Conservation (phyloP, 495 filamentous ascomycete species). For the Penicillium verhagenii region DNA sequence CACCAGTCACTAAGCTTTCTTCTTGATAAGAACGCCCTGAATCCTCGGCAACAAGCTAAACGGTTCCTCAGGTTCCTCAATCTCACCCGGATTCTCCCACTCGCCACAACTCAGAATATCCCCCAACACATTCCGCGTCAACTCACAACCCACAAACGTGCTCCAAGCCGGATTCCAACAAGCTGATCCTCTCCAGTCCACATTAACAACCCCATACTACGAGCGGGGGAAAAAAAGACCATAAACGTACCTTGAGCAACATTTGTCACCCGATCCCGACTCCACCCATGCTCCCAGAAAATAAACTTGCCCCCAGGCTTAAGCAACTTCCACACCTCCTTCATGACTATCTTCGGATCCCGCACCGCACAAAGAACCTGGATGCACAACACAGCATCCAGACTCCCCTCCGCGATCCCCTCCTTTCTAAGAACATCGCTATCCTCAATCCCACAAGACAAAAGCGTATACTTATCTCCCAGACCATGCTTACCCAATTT, state of each 20-base stretch:
- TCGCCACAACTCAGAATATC: constrained; percentile 25
- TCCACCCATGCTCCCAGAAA: constrained; percentile 45
- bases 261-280: constrained; percentile 25
- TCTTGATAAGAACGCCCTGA: constrained; percentile 27
- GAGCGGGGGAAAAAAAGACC: not conserved
- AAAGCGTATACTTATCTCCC: constrained; percentile 37
- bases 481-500: constrained; percentile 25
- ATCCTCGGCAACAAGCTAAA: constrained; percentile 21
- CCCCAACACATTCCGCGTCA: constrained; percentile 20
- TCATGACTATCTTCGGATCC: constrained; percentile 23
- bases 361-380: constrained; percentile 30
- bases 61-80: constrained; percentile 19
- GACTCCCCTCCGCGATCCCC: constrained; percentile 37
- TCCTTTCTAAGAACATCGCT: constrained; percentile 29
- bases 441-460: constrained; percentile 39
- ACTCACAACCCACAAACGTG: constrained; percentile 22
- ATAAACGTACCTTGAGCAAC: constrained; percentile 27
- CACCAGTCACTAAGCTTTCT: constrained; percentile 14
- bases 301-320: constrained; percentile 39
- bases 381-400: constrained; percentile 33
- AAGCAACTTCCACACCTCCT: constrained; percentile 27
- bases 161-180: constrained; percentile 27
- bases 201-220: constrained; percentile 4
- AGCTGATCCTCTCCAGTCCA: constrained; percentile 15
- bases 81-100: constrained; percentile 25